Base-by-base conservation (phyloP, 805 yeast species). In the Zygosaccharomyces pseudorouxii region DNA sequence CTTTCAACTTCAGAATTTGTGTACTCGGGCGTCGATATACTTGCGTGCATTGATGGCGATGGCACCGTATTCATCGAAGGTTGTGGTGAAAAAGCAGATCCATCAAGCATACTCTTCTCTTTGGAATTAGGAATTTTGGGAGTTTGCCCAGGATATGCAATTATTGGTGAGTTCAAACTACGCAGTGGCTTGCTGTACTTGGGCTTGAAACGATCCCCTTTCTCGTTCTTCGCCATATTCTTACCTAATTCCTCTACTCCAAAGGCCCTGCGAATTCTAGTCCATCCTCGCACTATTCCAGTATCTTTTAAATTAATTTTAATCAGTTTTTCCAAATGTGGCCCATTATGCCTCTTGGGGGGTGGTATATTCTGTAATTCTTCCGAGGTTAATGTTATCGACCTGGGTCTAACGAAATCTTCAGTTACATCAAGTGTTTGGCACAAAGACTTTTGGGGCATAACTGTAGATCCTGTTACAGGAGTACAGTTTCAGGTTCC, bases 361-460 rank as follows among this genome's bases (percentile, higher is more conserved):
- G 10, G 51, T 3, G 71, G 70, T 10, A 67, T 52, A 4, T 51
- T 35, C 5, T 40, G 16, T 33, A 67, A 43, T 45, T 67, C 71
- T 12, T 58, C 60, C 2, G 50, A 53, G 0, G 69, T 60, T 33
- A 67, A 37, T 1, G 58, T 56, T 47, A 64, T 41, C 2, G 71
- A 66, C 1, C 69, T 55, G 2, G 69, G 67, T 33, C 69, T 59
- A 20, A 57, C 39, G 20, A 56, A 59, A 50, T 66, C 71, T 2
- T 47, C 48, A n/a, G 48, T 53, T 18, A 52, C 52, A 16, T 57
- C 52, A 9, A 67, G 57, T 40, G 50, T 55, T 41, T 67, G 57
- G 3, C 69, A 69, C 48, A 60, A 51, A 49, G 60, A 65, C 36
- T 60, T 58, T 45, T 64, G 56, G 38, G 62, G 63, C 68, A 64